phyloP scores from a whole-genome alignment of 2,329 filamentous ascomycete genomes.

The Ilyonectria destructans region DNA sequence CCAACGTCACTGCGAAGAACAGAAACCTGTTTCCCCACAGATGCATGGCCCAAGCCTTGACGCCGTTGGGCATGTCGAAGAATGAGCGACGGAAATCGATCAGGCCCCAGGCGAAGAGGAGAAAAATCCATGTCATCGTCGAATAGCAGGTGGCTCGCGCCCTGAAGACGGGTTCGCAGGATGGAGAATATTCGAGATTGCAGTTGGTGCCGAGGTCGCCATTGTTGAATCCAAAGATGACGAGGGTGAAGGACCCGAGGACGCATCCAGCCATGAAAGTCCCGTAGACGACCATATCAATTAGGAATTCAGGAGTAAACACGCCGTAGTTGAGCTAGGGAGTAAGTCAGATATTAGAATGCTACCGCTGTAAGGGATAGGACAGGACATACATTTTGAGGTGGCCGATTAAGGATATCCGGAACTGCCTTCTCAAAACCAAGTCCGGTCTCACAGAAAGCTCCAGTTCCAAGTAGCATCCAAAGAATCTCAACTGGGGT shows the following conservation, averaged over 20 bases:
- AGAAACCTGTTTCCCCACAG: conserved; percentile 71
- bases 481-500: conserved; percentile 81
- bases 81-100: conserved; percentile 77
- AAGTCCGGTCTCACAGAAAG: conserved; percentile 80
- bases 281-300: conserved; percentile 77
- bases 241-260: conserved; percentile 71
- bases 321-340: conserved; percentile 64
- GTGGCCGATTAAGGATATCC: conserved; percentile 77
- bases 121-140: conserved; percentile 78
- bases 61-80: conserved; percentile 71
- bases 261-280: conserved; percentile 75
- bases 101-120: conserved; percentile 82
- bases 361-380: background rate
- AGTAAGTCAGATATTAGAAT: background rate
- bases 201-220: conserved; percentile 71
- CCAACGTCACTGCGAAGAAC: conserved; percentile 65
- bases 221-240: conserved; percentile 62
- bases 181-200: conserved; percentile 67
- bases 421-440: conserved; percentile 79
- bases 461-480: conserved; percentile 83
- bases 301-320: conserved; percentile 75
- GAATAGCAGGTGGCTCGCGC: conserved; percentile 78
- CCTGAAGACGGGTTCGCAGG: conserved; percentile 73
- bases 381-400: conserved; percentile 50
- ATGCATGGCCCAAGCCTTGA: conserved; percentile 69